Conservation (phyloP, 2,329 filamentous ascomycete genomes). For the Neophaeococcomyces aloes region DNA sequence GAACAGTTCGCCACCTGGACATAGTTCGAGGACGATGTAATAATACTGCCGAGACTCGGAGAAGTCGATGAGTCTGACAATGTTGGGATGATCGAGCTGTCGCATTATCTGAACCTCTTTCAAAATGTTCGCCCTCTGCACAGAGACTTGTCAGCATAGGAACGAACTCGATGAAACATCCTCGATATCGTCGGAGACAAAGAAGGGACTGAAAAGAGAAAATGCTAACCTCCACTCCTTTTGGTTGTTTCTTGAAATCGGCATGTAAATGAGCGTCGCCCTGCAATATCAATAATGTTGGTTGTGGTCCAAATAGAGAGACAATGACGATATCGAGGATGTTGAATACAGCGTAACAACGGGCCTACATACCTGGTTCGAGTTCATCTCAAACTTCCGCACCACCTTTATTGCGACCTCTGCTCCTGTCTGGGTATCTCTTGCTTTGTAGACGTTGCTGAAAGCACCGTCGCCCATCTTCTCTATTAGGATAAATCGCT, state of each 20-base stretch:
- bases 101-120: conserved; percentile 99
- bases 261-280: conserved; percentile 87
- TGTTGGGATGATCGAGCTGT: conserved; percentile 89
- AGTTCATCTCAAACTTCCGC: conserved; percentile 98
- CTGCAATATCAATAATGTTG: conserved; percentile 51
- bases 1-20: conserved; percentile 90
- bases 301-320: conserved; percentile 31
- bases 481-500: conserved; percentile 75
- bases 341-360: conserved; percentile 22
- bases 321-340: conserved; percentile 17
- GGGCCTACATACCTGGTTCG: conserved; percentile 83
- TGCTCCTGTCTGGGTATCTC: conserved; percentile 54
- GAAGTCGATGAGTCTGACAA: conserved; percentile 87
- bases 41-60: conserved; percentile 91
- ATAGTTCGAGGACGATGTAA: conserved; percentile 92
- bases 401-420: conserved; percentile 98
- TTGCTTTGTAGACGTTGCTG: conserved; percentile 92
- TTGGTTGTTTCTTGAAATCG: conserved; percentile 88
- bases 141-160: conserved; percentile 22
- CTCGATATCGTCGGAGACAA: conserved; percentile 11
- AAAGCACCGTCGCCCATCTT: conserved; percentile 99
- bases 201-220: conserved; percentile 27
- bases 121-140: conserved; percentile 85
- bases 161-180: conserved; percentile 14
- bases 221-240: conserved; percentile 87